Base-by-base conservation (phyloP, 805 yeast genomes). In the Kluyveromyces nonfermentans region DNA sequence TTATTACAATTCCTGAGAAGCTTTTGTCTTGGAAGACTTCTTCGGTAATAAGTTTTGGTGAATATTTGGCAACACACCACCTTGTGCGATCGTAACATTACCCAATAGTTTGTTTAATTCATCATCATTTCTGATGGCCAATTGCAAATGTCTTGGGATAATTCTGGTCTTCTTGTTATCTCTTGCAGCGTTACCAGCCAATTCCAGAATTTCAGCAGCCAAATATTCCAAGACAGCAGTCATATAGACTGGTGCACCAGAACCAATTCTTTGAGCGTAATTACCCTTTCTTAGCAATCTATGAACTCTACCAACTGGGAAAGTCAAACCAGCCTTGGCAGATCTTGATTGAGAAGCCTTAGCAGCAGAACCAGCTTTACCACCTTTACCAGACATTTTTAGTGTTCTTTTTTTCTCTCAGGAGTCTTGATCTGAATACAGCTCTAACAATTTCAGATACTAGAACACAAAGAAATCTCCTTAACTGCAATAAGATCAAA, bases 261-360 rank as follows among this genome's bases (percentile, higher is more conserved):
- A 86, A 78, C 97, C 96, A 63, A 88, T 82, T 75, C 97, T 81
- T 74, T 87, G 93, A 63, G 96, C 93, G 74, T 88, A 85, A 81
- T 87, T 85, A 67, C 95, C 95, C 73, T 83, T 86, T 78, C 93
- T 85, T 63, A 88, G 74, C 61, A 87, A 77, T 73, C 96, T 81
- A 77, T 88, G 95, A 57, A 88, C 89, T 79, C 96, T 88, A 69
- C 97, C 97, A 53, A 88, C 97, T 74, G 97, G 97, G 89, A 88
- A 88, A 60, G 90, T 85, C 64, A 88, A 79, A 69, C 96, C 96
- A 63, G 96, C 96, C 77, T 86, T 88, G 51, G 95, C 81, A 55
- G 96, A 88, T 80, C 96, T 85, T 46, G 96, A 84, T 74, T 88
- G 88, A 64, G 96, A 82, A 60, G 93, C 86, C 73, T 88, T 88